Conservation (phyloP, 306 rosid species). For the Castanea sativa region DNA sequence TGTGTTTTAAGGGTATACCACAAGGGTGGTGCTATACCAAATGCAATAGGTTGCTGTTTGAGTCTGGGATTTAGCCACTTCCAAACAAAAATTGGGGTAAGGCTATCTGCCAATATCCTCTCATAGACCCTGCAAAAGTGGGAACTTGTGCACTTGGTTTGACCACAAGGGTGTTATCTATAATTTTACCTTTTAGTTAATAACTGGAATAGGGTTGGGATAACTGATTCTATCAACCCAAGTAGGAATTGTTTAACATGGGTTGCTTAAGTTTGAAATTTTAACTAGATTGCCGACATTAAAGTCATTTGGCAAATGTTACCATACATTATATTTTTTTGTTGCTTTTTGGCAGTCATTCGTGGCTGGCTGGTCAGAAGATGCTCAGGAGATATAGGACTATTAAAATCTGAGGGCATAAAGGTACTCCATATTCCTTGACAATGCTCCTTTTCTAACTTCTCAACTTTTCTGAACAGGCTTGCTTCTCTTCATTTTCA, state of each 20-base stretch:
- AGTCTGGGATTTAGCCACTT: too few species aligned
- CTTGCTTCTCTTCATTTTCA: neutral
- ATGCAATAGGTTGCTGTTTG: too few species aligned
- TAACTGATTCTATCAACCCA: neutral
- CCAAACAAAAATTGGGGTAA: too few species aligned
- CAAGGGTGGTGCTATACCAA: too few species aligned
- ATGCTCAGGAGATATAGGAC: conserved; percentile 83
- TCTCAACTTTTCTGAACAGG: neutral
- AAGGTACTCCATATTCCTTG: conserved; percentile 46
- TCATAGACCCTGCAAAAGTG: too few species aligned
- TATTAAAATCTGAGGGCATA: conserved; percentile 43
- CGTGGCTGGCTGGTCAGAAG: conserved; percentile 93
- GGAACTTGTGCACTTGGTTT: too few species aligned
- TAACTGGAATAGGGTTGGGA: neutral
- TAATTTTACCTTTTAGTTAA: too few species aligned
- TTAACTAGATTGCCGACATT: neutral
- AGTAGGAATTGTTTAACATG: neutral
- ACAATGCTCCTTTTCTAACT: conserved; percentile 10
- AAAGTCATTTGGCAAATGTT: neutral
- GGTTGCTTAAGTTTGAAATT: neutral
- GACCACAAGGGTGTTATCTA: too few species aligned
- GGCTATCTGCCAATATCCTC: too few species aligned
- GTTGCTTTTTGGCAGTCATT: conserved; percentile 50
- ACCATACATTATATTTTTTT: conserved; percentile 10
- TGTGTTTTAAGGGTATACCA: too few species aligned